Base-by-base conservation (phyloP, 805 yeast species). In the Suhomyces faveliae region DNA sequence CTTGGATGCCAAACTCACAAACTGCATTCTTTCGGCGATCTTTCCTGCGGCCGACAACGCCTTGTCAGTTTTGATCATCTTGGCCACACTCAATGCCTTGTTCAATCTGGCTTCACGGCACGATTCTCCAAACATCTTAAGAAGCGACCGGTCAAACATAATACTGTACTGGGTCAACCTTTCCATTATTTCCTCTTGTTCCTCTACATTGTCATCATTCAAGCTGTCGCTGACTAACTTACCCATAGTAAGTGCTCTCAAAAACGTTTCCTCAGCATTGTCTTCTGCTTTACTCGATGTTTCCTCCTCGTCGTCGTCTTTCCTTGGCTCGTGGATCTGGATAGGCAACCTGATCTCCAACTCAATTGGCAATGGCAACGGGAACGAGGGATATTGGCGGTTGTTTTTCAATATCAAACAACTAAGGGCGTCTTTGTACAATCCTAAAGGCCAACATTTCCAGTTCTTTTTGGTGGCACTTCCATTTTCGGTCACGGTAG, bases 381-480 rank as follows among this genome's bases (percentile, higher is more conserved):
- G 98, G 59, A 89, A 83, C 3, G 82, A 79, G 0, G 97, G 97
- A 66, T 85, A 85, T 25, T 71, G 70, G 38, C 59, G 63, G 45
- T 60, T 64, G 19, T 90, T 91, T 65, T 87, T 86, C 51, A 89
- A 78, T 17, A 89, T 76, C 45, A 89, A 76, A 64, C 95, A 88
- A 53, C 79, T 81, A 56, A 90, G 78, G 50, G 82, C 80, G 50
- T 87, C 90, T 43, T 76, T 77, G 49, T 81, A 78, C 30, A 88
- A 67, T 2, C 96, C 96, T 45, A 92, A 71, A 19, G 97, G 97
- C 97, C 97, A 90, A 55, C 85, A 84, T 46, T 77, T 76, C 65
- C 89, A 81, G 50, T 79, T 78, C 44, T 77, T 77, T 49, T 70
- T 71, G 30, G 62, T 55, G 56, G 84, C 84, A 19, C 76, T 51